These are phyloP conservation scores for Candida fluviatilis DNA, from an alignment of 805 yeast genomes.

Conservation along the genomic window DNA sequence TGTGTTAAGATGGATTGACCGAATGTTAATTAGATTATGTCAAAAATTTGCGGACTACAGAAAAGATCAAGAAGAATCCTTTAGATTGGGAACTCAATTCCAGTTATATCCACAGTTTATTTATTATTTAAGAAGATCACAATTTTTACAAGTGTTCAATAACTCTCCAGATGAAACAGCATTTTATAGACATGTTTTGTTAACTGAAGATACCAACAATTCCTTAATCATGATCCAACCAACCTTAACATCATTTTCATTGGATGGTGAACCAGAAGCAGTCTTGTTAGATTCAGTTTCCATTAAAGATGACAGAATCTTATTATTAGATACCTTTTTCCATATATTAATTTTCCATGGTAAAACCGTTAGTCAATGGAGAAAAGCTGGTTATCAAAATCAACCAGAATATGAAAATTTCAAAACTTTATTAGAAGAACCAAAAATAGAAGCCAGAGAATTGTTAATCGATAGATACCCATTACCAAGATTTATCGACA, in stretches of 20 bases:
- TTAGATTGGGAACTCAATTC: slow-evolving; percentile 79
- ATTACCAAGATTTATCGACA: slow-evolving; percentile 92
- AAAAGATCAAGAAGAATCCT: slow-evolving; percentile 77
- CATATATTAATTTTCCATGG: slow-evolving; percentile 96
- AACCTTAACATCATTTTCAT: slow-evolving; percentile 79
- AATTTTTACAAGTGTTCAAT: slow-evolving; percentile 92
- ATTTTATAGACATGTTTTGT: slow-evolving; percentile 87
- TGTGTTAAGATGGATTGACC: slow-evolving; percentile 90
- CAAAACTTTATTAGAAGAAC: slow-evolving; percentile 80
- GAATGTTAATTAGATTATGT: slow-evolving; percentile 84
- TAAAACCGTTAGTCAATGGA: slow-evolving; percentile 92
- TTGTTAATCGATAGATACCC: slow-evolving; percentile 93
- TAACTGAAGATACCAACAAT: slow-evolving; percentile 88
- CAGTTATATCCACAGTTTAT: slow-evolving; percentile 92
- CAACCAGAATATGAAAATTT: slow-evolving; percentile 86
- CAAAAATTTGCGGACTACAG: slow-evolving; percentile 91
- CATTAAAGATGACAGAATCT: slow-evolving; percentile 79
- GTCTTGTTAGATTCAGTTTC: slow-evolving; percentile 92
- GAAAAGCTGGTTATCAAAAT: slow-evolving; percentile 91
- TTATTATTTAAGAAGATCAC: slow-evolving; percentile 93
- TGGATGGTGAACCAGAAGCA: slow-evolving; percentile 79
- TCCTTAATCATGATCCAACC: slow-evolving; percentile 98
- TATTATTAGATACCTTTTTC: slow-evolving; percentile 92
- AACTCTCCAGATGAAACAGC: slow-evolving; percentile 99
- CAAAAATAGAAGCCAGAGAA: slow-evolving; percentile 89